phyloP scores from a whole-genome alignment of 1,139 yeast genomes.

The Debaryomycetaceae sp. region DNA sequence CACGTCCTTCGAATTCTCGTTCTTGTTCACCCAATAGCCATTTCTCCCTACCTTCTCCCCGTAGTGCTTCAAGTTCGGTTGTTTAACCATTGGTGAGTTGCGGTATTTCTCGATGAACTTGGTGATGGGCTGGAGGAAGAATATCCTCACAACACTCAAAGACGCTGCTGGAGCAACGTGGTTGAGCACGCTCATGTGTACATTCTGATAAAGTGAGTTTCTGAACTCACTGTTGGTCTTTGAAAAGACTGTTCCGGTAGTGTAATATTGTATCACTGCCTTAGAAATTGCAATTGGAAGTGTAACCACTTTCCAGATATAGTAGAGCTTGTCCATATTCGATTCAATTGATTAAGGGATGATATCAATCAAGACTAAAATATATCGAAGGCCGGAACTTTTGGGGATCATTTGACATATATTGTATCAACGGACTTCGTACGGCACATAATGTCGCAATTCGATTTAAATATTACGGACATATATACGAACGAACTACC shows the following conservation, averaged over 20 bases:
- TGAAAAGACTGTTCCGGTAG: constrained; percentile 30
- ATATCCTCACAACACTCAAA: constrained; percentile 2
- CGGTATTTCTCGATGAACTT: constrained; percentile 8
- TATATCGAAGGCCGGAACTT: too few relatives aligned
- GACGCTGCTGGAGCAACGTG: constrained; percentile 17
- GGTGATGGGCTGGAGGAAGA: constrained; percentile 10
- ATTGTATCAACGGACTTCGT: too few relatives aligned
- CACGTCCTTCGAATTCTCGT: constrained; percentile 8
- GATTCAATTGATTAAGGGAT: too few relatives aligned
- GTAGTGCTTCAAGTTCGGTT: constrained; percentile 12
- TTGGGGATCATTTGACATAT: too few relatives aligned
- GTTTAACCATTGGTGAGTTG: constrained; percentile 11
- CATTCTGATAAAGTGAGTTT: constrained; percentile 26
- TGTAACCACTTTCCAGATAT: not conserved
- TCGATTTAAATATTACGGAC: too few relatives aligned
- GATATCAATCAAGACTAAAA: too few relatives aligned
- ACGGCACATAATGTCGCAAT: too few relatives aligned
- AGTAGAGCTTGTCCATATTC: not conserved
- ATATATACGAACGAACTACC: too few relatives aligned
- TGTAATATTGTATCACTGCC: constrained; percentile 23
- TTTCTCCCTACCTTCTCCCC: constrained; percentile 23
- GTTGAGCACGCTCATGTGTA: constrained; percentile 23
- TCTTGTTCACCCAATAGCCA: constrained; percentile 22
- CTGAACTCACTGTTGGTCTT: constrained; percentile 28
- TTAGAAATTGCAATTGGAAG: constrained; percentile 19